These are phyloP conservation scores for Sordariomycetes sp. DNA, from an alignment of 2,329 filamentous ascomycete genomes.

Conservation along the genomic window DNA sequence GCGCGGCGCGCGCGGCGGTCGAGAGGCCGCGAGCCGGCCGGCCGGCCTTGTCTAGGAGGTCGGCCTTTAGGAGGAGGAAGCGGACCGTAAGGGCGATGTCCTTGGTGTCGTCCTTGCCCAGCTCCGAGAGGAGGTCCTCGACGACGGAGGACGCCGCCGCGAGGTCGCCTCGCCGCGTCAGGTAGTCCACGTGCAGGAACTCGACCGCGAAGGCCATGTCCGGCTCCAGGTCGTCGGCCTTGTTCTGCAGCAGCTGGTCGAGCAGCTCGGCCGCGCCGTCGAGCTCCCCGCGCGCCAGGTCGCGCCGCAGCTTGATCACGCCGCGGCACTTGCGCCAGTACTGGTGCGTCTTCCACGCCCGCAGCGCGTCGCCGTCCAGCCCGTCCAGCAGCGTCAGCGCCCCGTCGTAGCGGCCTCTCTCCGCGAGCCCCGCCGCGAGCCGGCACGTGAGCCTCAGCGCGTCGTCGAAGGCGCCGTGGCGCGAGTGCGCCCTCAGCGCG, in stretches of 20 bases:
- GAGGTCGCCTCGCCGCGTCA: constrained; percentile 35
- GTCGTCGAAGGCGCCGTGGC: constrained; percentile 57
- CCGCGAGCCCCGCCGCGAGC: constrained; percentile 48
- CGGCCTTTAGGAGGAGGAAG: constrained; percentile 62
- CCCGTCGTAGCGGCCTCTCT: constrained; percentile 60
- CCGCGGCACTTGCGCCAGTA: constrained; percentile 58
- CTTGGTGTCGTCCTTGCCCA: constrained; percentile 29
- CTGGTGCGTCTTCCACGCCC: constrained; percentile 69
- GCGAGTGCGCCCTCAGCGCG: constrained; percentile 62
- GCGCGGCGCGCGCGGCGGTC: constrained; percentile 63
- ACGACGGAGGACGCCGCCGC: constrained; percentile 36
- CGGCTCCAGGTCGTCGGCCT: constrained; percentile 37
- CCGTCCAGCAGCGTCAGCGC: constrained; percentile 43
- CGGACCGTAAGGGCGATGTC: constrained; percentile 57
- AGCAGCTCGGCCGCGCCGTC: constrained; percentile 39
- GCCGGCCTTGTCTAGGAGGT: constrained; percentile 56
- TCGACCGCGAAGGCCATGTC: constrained; percentile 41
- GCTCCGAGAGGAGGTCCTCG: constrained; percentile 28
- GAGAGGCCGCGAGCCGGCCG: constrained; percentile 68
- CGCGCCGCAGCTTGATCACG: constrained; percentile 53
- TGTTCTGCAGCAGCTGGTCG: constrained; percentile 40
- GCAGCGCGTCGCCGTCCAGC: constrained; percentile 49
- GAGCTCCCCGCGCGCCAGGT: constrained; percentile 45
- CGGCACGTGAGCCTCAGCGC: constrained; percentile 64
- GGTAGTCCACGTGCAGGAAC: constrained; percentile 38